phyloP scores from a whole-genome alignment of 1,139 yeast genomes.

The Tardiomyces depauwii region DNA sequence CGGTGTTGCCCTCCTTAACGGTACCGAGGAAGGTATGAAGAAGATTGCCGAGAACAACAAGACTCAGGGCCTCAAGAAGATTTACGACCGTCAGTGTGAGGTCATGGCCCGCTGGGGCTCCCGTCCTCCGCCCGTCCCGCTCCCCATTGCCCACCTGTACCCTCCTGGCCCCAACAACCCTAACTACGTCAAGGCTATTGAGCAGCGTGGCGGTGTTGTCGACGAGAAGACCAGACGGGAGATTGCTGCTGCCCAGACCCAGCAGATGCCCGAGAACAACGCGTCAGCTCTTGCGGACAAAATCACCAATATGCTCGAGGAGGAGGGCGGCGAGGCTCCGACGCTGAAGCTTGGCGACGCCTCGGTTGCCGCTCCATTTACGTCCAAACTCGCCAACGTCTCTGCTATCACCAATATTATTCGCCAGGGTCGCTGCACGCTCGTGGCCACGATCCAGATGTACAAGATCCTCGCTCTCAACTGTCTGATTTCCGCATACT shows the following conservation, averaged over 20 bases:
- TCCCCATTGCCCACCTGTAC: constrained; percentile 79
- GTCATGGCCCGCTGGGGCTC: constrained; percentile 73
- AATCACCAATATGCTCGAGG: constrained; percentile 57
- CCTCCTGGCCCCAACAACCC: constrained; percentile 96
- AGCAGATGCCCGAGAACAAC: constrained; percentile 24
- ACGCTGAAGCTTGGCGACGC: constrained; percentile 95
- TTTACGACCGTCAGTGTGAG: constrained; percentile 78
- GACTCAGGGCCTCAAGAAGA: constrained; percentile 49
- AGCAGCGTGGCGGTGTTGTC: constrained; percentile 59
- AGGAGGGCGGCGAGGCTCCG: constrained; percentile 76
- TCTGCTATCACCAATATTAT: constrained; percentile 86
- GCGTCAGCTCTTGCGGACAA: constrained; percentile 62
- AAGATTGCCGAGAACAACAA: constrained; percentile 76
- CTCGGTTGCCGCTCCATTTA: constrained; percentile 98
- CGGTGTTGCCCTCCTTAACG: constrained; percentile 94
- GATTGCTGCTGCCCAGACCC: constrained; percentile 30
- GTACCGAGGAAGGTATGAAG: constrained; percentile 90
- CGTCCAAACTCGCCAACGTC: constrained; percentile 87
- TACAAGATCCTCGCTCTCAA: constrained; percentile 94
- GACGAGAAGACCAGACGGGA: constrained; percentile 47
- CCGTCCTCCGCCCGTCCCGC: constrained; percentile 64
- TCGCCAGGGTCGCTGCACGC: constrained; percentile 98
- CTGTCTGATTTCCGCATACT: constrained; percentile 94
- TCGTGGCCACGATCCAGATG: constrained; percentile 97
- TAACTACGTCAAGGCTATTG: constrained; percentile 74